Conservation (phyloP, 2,329 filamentous ascomycete genomes). For the Fusarium nanum region DNA sequence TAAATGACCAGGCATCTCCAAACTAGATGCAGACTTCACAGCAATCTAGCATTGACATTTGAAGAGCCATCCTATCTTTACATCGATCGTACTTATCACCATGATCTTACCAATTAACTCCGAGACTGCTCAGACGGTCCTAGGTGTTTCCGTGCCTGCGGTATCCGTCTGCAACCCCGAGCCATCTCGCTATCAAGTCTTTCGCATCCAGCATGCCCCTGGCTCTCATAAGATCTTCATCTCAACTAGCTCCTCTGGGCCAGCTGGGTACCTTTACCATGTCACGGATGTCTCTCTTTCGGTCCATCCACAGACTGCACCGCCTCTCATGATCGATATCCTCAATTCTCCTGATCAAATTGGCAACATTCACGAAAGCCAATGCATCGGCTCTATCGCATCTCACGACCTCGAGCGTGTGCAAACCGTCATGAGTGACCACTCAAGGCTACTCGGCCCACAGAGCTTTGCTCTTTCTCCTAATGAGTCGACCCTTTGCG, state of each 20-base stretch:
- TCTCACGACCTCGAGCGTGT: conserved; percentile 32
- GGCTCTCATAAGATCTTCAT: conserved; percentile 38
- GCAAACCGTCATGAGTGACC: conserved; percentile 19
- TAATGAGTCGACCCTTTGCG: conserved; percentile 6
- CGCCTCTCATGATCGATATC: conserved; percentile 20
- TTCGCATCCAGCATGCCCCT: conserved; percentile 33
- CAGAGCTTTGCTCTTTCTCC: neutral
- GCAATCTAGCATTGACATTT: neutral
- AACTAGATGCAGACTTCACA: neutral
- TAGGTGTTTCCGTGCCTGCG: neutral
- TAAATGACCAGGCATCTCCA: neutral
- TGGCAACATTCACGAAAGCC: conserved; percentile 21
- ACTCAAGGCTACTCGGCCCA: conserved; percentile 6
- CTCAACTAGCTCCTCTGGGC: conserved; percentile 16
- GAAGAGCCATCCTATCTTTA: neutral
- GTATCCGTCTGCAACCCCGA: neutral
- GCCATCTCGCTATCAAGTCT: conserved; percentile 29
- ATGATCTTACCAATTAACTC: conserved; percentile 7
- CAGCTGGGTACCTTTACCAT: conserved; percentile 26
- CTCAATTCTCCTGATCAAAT: conserved; percentile 12
- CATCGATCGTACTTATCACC: neutral
- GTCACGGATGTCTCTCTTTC: neutral
- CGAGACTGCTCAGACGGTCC: neutral
- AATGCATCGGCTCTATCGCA: conserved; percentile 39
- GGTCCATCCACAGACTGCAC: neutral